These are phyloP conservation scores for Dipteronia dyeriana DNA, from an alignment of 345 rosid species.

Conservation along the genomic window DNA sequence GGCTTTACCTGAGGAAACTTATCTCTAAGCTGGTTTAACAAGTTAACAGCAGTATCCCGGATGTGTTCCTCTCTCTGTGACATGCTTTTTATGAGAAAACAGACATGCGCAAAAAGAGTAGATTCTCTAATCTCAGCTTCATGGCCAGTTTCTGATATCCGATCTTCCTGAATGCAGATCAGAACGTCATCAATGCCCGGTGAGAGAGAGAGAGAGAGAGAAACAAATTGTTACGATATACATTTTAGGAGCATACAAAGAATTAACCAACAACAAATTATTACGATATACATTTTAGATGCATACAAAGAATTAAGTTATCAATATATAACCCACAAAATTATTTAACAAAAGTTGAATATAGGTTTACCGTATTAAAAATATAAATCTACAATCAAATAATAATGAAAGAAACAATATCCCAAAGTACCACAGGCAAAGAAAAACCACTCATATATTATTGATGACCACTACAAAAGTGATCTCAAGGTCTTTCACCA, in stretches of 20 bases:
- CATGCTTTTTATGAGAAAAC: conserved; percentile 93
- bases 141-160: conserved; percentile 71
- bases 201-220: conserved; percentile 12
- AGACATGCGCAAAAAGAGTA: conserved; percentile 77
- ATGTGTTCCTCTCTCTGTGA: conserved; percentile 95
- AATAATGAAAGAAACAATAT: neutral
- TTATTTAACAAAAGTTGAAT: neutral
- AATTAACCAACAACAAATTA: neutral
- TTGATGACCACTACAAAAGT: neutral
- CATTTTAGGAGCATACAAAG: neutral
- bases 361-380: neutral
- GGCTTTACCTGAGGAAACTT: conserved; percentile 89
- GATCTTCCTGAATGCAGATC: conserved; percentile 78
- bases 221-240: too few relatives aligned
- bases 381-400: conserved; percentile 5
- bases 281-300: too few relatives aligned
- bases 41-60: conserved; percentile 80
- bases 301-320: neutral
- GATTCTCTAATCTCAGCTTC: conserved; percentile 82
- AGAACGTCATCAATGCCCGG: conserved; percentile 24
- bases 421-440: neutral
- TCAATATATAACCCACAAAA: neutral
- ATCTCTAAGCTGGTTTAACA: conserved; percentile 91
- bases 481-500: conserved; percentile 6
- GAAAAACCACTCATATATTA: neutral